A percentile compares a stretch with the other conserved stretches of the same genome.
These are phyloP conservation scores for Jatropha multifida DNA, from an alignment of 441 rosid species.

Conservation along the genomic window DNA sequence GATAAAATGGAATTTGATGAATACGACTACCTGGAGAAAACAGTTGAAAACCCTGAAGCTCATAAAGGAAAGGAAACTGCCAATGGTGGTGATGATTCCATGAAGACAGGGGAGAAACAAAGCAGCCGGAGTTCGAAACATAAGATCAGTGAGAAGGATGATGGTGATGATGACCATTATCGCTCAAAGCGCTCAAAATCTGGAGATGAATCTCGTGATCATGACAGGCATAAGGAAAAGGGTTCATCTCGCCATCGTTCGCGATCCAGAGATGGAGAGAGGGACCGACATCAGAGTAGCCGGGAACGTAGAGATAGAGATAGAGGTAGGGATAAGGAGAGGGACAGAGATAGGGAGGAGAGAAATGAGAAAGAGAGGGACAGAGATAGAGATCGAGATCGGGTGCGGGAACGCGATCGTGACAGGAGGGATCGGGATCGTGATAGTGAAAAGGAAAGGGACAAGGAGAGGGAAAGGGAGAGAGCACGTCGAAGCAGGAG, in stretches of 20 bases:
- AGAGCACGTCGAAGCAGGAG: constrained; percentile 58
- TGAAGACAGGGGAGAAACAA: constrained; percentile 47
- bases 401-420: constrained; percentile 24
- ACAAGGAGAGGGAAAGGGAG: constrained; percentile 53
- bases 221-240: constrained; percentile 39
- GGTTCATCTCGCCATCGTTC: constrained; percentile 57
- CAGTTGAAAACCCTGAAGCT: constrained; percentile 71
- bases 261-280: constrained; percentile 57
- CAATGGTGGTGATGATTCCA: constrained; percentile 54
- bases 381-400: constrained; percentile 29
- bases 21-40: constrained; percentile 92
- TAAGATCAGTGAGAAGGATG: constrained; percentile 51
- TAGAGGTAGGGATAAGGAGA: constrained; percentile 47
- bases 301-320: constrained; percentile 56
- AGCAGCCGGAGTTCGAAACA: constrained; percentile 56
- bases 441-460: constrained; percentile 38
- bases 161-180: constrained; percentile 33
- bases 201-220: constrained; percentile 50
- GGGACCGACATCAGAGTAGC: constrained; percentile 46
- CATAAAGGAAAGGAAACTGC: constrained; percentile 48
- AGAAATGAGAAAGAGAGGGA: constrained; percentile 44
- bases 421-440: constrained; percentile 41
- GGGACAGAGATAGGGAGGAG: constrained; percentile 46
- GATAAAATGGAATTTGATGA: constrained; percentile 88
- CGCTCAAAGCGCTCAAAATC: constrained; percentile 57